Conservation (phyloP, 371 early-diverging fungal genomes). For the Globomyces sp. region DNA sequence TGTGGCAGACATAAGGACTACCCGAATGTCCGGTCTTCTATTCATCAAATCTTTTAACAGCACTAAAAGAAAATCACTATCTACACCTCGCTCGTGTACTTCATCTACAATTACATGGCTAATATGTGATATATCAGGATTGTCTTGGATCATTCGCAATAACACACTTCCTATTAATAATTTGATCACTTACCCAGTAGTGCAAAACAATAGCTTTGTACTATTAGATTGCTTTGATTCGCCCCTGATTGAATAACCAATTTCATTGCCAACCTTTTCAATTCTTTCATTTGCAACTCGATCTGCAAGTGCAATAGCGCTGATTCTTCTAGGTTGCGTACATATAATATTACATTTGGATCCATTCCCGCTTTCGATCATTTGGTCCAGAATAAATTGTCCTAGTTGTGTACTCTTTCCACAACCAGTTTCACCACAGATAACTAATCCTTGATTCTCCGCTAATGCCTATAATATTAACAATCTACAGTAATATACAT, state of each 20-base stretch:
- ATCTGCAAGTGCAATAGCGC: conserved; percentile 59
- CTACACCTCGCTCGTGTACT: conserved; percentile 62
- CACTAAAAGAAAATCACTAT: conserved; percentile 58
- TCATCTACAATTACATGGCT: conserved; percentile 62
- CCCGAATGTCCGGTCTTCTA: conserved; percentile 20
- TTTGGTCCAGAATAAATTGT: conserved; percentile 52
- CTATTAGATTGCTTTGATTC: conserved; percentile 36
- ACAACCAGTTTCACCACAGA: conserved; percentile 61
- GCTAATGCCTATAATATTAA: background rate
- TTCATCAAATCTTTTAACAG: conserved; percentile 36
- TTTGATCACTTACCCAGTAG: conserved; percentile 45
- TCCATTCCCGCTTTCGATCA: conserved; percentile 22
- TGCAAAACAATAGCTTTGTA: conserved; percentile 59
- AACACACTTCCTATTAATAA: conserved; percentile 32
- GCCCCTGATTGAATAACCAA: conserved; percentile 59
- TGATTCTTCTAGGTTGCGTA: conserved; percentile 45
- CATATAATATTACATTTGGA: conserved; percentile 39
- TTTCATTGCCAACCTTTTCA: conserved; percentile 30
- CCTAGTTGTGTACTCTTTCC: conserved; percentile 48
- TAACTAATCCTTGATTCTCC: conserved; percentile 36
- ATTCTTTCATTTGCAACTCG: conserved; percentile 40
- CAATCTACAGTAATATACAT: conserved; percentile 24
- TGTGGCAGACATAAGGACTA: conserved; percentile 65
- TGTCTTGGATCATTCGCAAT: conserved; percentile 51
- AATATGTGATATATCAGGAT: conserved; percentile 39